A percentile compares a stretch with the other conserved stretches of the same genome.
phyloP scores from a whole-genome alignment of 2,329 filamentous ascomycete species.

The Dothistroma septosporum region DNA sequence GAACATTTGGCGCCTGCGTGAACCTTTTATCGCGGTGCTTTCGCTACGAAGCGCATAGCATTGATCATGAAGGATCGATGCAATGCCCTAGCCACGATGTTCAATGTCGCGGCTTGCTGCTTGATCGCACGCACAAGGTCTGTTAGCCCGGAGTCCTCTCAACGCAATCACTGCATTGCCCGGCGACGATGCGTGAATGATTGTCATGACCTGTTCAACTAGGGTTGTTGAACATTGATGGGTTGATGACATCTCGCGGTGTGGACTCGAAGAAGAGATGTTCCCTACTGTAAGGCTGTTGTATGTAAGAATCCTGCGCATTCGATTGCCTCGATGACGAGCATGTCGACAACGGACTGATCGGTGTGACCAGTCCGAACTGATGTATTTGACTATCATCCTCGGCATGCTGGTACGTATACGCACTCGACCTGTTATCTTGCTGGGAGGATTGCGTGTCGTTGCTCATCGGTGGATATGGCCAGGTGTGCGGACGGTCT shows the following conservation, averaged over 20 bases:
- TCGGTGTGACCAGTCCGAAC: neutral
- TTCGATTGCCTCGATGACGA: neutral
- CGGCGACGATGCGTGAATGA: neutral
- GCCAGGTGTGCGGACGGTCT: neutral
- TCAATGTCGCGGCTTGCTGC: too few relatives aligned
- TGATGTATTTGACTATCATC: neutral
- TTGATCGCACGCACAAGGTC: too few relatives aligned
- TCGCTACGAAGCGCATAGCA: too few relatives aligned
- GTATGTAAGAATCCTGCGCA: neutral
- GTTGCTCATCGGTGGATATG: neutral
- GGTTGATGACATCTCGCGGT: neutral
- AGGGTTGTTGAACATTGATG: neutral
- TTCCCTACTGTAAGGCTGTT: neutral
- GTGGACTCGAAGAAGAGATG: slow-evolving; percentile 1
- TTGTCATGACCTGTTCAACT: neutral
- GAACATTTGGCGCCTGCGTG: too few relatives aligned
- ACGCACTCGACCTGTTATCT: neutral
- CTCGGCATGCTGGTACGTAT: neutral
- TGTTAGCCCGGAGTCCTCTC: neutral
- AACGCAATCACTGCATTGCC: too few relatives aligned
- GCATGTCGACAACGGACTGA: neutral
- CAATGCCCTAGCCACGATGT: too few relatives aligned
- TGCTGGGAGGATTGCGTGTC: neutral
- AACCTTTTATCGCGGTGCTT: too few relatives aligned
- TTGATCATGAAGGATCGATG: too few relatives aligned